phyloP scores from a whole-genome alignment of 2,329 filamentous ascomycete genomes.

The Endothia cerciana region DNA sequence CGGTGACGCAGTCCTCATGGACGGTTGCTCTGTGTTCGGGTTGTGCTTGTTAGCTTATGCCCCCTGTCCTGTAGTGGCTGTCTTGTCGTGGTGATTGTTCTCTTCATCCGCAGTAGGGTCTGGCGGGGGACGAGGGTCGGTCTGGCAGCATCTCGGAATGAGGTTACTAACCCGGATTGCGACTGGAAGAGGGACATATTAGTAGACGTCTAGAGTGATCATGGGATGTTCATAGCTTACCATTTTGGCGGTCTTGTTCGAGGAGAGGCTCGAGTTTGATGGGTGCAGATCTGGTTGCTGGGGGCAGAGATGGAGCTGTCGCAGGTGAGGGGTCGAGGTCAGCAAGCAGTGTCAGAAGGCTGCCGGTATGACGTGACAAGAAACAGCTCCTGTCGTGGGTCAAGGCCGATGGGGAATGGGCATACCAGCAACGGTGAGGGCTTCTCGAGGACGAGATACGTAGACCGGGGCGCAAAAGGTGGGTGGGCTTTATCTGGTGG shows the following conservation, averaged over 20 bases:
- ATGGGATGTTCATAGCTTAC: conserved; percentile 15
- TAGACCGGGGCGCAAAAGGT: conserved; percentile 15
- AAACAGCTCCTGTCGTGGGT: background rate
- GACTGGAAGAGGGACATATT: conserved; percentile 49
- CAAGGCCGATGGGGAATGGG: background rate
- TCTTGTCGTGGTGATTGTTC: conserved; percentile 3
- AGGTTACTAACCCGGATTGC: conserved; percentile 67
- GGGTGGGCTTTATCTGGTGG: conserved; percentile 7
- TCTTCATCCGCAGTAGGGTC: conserved; percentile 3
- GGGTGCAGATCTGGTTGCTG: conserved; percentile 18
- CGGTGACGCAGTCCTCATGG: conserved; percentile 69
- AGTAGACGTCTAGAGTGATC: background rate
- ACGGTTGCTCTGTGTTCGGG: conserved; percentile 65
- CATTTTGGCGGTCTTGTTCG: conserved; percentile 23
- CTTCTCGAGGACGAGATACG: conserved; percentile 18
- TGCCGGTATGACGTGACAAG: conserved; percentile 26
- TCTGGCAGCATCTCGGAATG: conserved; percentile 29
- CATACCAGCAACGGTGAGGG: conserved; percentile 22
- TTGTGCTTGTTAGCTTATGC: conserved; percentile 16
- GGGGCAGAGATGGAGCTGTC: conserved; percentile 25
- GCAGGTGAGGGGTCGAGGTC: conserved; percentile 29
- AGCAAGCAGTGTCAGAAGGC: conserved; percentile 20
- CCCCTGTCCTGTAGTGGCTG: conserved; percentile 22
- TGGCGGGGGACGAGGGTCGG: conserved; percentile 6
- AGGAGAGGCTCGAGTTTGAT: conserved; percentile 18